Percentiles rank a stretch among this genome's conserved stretches.
Conservation (phyloP, 208 protist genomes). For the Strigomonas galati region DNA sequence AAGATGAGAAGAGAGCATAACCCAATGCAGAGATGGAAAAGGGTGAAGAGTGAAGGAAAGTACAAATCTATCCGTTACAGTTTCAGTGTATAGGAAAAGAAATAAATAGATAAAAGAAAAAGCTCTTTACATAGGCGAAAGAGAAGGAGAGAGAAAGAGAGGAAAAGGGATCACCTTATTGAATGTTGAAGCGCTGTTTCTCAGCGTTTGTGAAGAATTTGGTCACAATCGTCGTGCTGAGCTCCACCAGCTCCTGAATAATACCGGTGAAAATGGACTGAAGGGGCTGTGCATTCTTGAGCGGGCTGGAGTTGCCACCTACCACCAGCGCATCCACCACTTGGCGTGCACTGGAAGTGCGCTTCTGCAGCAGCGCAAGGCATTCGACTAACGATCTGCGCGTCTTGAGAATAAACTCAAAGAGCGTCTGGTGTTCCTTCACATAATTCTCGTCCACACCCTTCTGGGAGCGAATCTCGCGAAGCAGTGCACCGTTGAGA, state of each 20-base stretch:
- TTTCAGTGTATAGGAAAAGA: background rate
- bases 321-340: conserved; percentile 56
- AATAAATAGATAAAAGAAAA: conserved; percentile 2
- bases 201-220: conserved; percentile 54
- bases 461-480: conserved; percentile 29
- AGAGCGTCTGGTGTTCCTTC: conserved; percentile 58
- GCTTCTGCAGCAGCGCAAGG: conserved; percentile 48
- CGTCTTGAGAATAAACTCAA: conserved; percentile 85
- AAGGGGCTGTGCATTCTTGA: conserved; percentile 24
- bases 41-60: background rate
- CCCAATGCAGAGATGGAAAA: background rate
- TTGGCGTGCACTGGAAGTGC: conserved; percentile 54
- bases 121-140: background rate
- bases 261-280: conserved; percentile 45
- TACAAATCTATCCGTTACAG: background rate
- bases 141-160: conserved; percentile 2
- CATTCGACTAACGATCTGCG: conserved; percentile 62
- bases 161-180: conserved; percentile 5
- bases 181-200: conserved; percentile 59
- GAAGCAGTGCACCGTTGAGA: conserved; percentile 22
- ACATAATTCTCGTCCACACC: conserved; percentile 50
- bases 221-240: conserved; percentile 41
- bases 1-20: no score
- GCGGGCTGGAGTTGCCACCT: conserved; percentile 17
- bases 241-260: conserved; percentile 54